Conservation (phyloP, 257 asterid species). For the Lavandula angustifolia region DNA sequence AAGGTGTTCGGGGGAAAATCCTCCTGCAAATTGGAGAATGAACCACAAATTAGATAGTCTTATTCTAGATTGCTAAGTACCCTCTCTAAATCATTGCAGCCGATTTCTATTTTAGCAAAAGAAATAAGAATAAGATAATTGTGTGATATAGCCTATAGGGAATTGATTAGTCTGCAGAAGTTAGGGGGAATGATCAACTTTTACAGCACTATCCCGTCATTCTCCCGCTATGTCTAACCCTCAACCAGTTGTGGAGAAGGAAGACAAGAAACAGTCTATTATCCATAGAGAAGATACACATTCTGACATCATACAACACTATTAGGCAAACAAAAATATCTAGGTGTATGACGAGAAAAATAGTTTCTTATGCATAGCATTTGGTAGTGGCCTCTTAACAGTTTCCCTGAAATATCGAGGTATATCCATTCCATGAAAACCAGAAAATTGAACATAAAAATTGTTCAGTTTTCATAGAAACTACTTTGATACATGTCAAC, state of each 20-base stretch:
- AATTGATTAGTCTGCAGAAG: too few species aligned
- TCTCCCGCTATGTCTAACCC: slow-evolving; percentile 7
- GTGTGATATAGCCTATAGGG: too few species aligned
- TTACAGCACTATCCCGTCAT: slow-evolving; percentile 4
- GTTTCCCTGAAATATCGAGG: not conserved
- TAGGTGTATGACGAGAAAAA: not conserved
- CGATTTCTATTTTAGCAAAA: too few species aligned
- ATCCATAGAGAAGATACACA: slow-evolving; percentile 5
- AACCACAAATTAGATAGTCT: slow-evolving; percentile 21
- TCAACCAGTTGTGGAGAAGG: slow-evolving; percentile 4
- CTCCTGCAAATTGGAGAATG: slow-evolving; percentile 47
- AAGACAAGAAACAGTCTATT: slow-evolving; percentile 13
- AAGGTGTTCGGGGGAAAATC: slow-evolving; percentile 77
- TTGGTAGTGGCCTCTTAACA: not conserved
- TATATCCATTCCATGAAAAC: not conserved
- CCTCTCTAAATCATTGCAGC: too few species aligned
- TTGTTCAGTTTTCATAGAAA: not conserved
- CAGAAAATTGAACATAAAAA: not conserved
- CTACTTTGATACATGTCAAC: not conserved
- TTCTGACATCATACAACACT: slow-evolving; percentile 2
- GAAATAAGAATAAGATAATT: too few species aligned
- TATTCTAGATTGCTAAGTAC: not conserved
- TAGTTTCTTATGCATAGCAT: not conserved
- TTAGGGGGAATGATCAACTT: slow-evolving; percentile 21
- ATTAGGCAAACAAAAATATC: not conserved